Evolutionary conservation across 768 basidiomycete genomes (phyloP).

Genomic region (Kwoniella heveanensis): DNA sequence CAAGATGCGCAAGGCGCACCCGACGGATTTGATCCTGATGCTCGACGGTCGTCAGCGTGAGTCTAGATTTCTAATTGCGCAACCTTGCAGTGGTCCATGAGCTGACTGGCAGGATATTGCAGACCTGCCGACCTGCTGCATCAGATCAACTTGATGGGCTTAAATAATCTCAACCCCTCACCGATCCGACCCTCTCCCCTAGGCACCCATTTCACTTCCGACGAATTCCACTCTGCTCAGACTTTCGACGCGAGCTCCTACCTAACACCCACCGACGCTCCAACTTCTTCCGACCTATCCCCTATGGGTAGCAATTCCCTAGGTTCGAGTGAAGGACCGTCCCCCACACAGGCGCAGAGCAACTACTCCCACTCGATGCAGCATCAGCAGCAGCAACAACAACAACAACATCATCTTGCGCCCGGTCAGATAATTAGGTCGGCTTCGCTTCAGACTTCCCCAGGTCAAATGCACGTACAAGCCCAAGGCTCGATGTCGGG

Average conservation of each 20-base stretch:
- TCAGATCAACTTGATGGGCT: conserved; percentile 38
- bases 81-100: too few species aligned
- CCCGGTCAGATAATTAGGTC: conserved; percentile 1
- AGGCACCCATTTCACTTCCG: conserved; percentile 18
- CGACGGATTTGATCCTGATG: conserved; percentile 38
- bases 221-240: not conserved
- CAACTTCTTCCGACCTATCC: conserved; percentile 14
- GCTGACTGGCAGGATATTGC: not conserved
- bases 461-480: not conserved
- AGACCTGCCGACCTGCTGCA: conserved; percentile 45
- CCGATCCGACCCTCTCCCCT: conserved; percentile 28
- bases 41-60: conserved; percentile 52
- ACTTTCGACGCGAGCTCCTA: conserved; percentile 1
- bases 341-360: conserved; percentile 7
- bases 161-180: conserved; percentile 16
- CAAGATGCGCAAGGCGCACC: conserved; percentile 16
- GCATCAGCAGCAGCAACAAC: not conserved
- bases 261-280: not conserved
- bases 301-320: conserved; percentile 10
- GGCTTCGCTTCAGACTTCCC: conserved; percentile 9
- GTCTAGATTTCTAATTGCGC: too few species aligned
- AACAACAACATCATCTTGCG: conserved; percentile 4
- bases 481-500: not conserved
- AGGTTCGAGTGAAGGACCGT: conserved; percentile 11
- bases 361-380: not conserved